Percentiles rank a stretch among this genome's conserved stretches.
Evolutionary conservation across 768 basidiomycete species (phyloP).

Genomic region (Psilocybe subaeruginosa): DNA sequence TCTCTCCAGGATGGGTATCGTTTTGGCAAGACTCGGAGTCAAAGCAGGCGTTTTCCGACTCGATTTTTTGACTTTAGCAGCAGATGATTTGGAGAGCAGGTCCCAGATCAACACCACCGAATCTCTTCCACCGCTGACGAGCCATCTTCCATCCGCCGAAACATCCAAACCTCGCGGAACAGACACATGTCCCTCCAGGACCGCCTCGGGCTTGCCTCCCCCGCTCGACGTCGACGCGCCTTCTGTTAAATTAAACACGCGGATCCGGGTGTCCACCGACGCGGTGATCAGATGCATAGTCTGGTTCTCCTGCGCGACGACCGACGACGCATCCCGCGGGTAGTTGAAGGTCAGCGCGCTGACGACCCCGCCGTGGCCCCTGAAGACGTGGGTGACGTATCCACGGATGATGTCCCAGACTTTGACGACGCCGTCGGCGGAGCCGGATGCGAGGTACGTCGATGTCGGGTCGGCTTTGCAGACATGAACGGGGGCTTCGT

Average conservation of each 20-base stretch:
- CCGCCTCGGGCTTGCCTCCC: slow-evolving; percentile 65
- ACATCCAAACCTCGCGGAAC: slow-evolving; percentile 92
- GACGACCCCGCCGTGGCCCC: slow-evolving; percentile 97
- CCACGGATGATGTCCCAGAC: slow-evolving; percentile 92
- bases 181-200: slow-evolving; percentile 95
- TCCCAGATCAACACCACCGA: slow-evolving; percentile 95
- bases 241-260: slow-evolving; percentile 87
- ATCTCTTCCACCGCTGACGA: slow-evolving; percentile 91
- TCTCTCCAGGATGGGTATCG: slow-evolving; percentile 82
- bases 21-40: slow-evolving; percentile 68
- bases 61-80: slow-evolving; percentile 39
- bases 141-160: slow-evolving; percentile 83
- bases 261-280: slow-evolving; percentile 88
- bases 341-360: slow-evolving; percentile 88
- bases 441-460: slow-evolving; percentile 91
- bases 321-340: slow-evolving; percentile 58
- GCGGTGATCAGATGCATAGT: slow-evolving; percentile 87
- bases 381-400: slow-evolving; percentile 92
- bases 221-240: slow-evolving; percentile 58
- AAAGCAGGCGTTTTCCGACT: slow-evolving; percentile 53
- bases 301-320: slow-evolving; percentile 38
- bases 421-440: slow-evolving; percentile 96
- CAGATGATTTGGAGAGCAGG: slow-evolving; percentile 40
- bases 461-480: slow-evolving; percentile 85
- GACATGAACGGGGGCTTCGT: slow-evolving; percentile 93